phyloP scores from a whole-genome alignment of 2,329 filamentous ascomycete species.

The Hypoxylon sp. region DNA sequence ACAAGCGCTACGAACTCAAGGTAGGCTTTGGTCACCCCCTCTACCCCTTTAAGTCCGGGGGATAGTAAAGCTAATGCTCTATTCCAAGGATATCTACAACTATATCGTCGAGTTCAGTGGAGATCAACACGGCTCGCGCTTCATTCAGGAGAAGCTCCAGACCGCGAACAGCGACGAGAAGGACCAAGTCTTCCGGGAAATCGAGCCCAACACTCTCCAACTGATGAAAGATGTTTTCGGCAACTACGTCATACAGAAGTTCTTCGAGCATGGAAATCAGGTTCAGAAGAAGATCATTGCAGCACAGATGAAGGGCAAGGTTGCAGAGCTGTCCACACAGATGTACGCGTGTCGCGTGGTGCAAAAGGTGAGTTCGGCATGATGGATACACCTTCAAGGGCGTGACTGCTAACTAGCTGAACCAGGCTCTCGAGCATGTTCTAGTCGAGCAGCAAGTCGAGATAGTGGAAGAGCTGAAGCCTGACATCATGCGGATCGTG shows the following conservation, averaged over 20 bases:
- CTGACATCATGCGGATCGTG: conserved; percentile 77
- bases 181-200: conserved; percentile 86
- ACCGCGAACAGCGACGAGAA: conserved; percentile 96
- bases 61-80: conserved; percentile 21
- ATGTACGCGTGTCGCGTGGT: conserved; percentile 96
- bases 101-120: conserved; percentile 94
- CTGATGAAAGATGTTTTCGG: conserved; percentile 97
- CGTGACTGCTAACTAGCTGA: conserved; percentile 36
- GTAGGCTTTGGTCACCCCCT: conserved; percentile 55
- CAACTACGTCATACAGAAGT: conserved; percentile 98
- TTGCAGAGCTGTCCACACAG: conserved; percentile 80
- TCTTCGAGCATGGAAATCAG: conserved; percentile 96
- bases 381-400: neutral
- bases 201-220: conserved; percentile 82
- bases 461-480: conserved; percentile 83
- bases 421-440: conserved; percentile 85
- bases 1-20: conserved; percentile 79
- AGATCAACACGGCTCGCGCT: conserved; percentile 93
- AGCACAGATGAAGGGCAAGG: conserved; percentile 85
- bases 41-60: neutral
- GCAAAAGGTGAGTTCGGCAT: conserved; percentile 73
- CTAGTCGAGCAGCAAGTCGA: conserved; percentile 89
- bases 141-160: conserved; percentile 92
- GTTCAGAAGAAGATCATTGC: conserved; percentile 89
- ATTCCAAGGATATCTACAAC: conserved; percentile 77